Conservation (phyloP, 352 stramenopile species). For the Pythium phragmitis region DNA sequence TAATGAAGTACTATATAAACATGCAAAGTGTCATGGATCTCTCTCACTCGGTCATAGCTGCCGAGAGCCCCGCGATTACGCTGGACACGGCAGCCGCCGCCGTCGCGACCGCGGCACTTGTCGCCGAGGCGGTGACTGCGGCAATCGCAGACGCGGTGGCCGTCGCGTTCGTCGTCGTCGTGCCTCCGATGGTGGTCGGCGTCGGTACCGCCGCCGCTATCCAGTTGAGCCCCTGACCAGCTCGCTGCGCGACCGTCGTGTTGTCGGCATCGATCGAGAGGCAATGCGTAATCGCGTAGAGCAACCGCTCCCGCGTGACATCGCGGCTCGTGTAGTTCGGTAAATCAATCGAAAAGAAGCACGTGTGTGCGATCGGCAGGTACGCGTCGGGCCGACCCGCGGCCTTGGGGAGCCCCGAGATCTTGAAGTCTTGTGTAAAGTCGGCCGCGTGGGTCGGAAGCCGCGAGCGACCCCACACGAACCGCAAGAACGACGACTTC, state of each 20-base stretch:
- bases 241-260: constrained; percentile 85
- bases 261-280: constrained; percentile 88
- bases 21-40: background rate
- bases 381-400: constrained; percentile 75
- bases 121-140: constrained; percentile 20
- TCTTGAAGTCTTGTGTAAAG: constrained; percentile 91
- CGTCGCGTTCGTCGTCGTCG: constrained; percentile 23
- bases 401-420: constrained; percentile 81
- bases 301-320: constrained; percentile 79
- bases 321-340: constrained; percentile 71
- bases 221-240: constrained; percentile 86
- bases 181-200: constrained; percentile 27
- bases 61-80: constrained; percentile 55
- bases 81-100: constrained; percentile 58
- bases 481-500: constrained; percentile 88
- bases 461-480: constrained; percentile 86
- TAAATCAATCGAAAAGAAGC: constrained; percentile 89
- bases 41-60: constrained; percentile 26
- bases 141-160: constrained; percentile 27
- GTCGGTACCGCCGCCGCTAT: constrained; percentile 42
- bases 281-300: constrained; percentile 89
- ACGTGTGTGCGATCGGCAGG: constrained; percentile 85
- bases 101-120: constrained; percentile 23
- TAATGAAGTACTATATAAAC: background rate
- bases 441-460: constrained; percentile 88